Evolutionary conservation across 768 basidiomycete genomes (phyloP).

Genomic region (Phlebiopsis flavidoalba): DNA sequence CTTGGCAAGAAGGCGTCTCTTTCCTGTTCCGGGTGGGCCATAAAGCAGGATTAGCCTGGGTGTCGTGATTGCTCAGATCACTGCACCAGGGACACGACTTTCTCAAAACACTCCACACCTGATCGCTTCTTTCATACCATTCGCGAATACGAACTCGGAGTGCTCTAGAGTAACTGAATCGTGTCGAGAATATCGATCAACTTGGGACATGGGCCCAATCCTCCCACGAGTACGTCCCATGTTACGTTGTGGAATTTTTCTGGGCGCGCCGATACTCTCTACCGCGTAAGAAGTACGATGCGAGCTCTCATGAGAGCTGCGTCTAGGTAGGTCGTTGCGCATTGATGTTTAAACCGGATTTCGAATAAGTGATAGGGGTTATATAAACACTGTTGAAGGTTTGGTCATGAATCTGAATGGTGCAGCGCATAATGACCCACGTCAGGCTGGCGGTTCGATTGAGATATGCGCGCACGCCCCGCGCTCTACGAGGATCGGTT

Average conservation of each 20-base stretch:
- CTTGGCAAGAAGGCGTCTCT: slow-evolving; percentile 92
- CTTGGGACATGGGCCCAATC: slow-evolving; percentile 61
- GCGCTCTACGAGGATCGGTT: slow-evolving; percentile 55
- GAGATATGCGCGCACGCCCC: slow-evolving; percentile 52
- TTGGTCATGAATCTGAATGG: neutral
- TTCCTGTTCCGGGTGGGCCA: slow-evolving; percentile 94
- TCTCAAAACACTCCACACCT: slow-evolving; percentile 47
- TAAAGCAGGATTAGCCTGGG: slow-evolving; percentile 84
- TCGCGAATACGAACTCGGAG: slow-evolving; percentile 79
- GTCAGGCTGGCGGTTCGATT: slow-evolving; percentile 34
- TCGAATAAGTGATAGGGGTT: slow-evolving; percentile 23
- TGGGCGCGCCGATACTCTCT: slow-evolving; percentile 96
- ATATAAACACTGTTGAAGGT: slow-evolving; percentile 15
- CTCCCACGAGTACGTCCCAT: slow-evolving; percentile 96
- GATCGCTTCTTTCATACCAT: slow-evolving; percentile 95
- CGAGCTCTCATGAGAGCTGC: slow-evolving; percentile 67
- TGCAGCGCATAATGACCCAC: slow-evolving; percentile 26
- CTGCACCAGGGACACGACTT: neutral
- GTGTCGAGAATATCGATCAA: slow-evolving; percentile 95
- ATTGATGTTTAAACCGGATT: slow-evolving; percentile 40
- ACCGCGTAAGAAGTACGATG: slow-evolving; percentile 67
- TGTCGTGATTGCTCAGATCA: neutral
- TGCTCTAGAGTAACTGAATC: slow-evolving; percentile 84
- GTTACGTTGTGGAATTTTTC: slow-evolving; percentile 91
- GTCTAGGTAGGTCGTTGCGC: slow-evolving; percentile 70